phyloP scores from a whole-genome alignment of 2,329 filamentous ascomycete genomes.

The Xylaria sp. region DNA sequence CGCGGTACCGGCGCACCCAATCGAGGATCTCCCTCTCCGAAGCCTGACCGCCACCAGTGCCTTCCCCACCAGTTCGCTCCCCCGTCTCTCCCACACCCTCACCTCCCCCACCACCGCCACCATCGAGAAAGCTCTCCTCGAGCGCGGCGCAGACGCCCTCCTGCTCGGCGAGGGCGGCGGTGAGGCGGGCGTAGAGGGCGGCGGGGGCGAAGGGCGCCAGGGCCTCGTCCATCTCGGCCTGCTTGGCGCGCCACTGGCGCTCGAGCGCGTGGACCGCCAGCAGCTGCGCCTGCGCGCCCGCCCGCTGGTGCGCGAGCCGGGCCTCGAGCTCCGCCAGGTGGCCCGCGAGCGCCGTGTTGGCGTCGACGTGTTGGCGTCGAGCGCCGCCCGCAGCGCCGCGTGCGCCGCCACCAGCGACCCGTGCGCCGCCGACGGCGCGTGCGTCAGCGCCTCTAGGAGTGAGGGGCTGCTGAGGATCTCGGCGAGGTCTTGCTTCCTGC shows the following conservation, averaged over 20 bases:
- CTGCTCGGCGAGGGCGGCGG: constrained; percentile 78
- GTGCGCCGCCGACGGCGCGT: constrained; percentile 68
- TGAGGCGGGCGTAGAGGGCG: constrained; percentile 80
- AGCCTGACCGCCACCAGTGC: constrained; percentile 48
- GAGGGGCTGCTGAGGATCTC: constrained; percentile 65
- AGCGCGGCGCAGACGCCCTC: constrained; percentile 77
- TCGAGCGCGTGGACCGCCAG: constrained; percentile 84
- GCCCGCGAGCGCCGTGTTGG: constrained; percentile 72
- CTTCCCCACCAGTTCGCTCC: constrained; percentile 28
- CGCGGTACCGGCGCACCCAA: constrained; percentile 80
- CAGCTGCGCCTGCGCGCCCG: constrained; percentile 76
- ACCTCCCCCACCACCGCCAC: constrained; percentile 36
- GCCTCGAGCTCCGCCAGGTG: constrained; percentile 64
- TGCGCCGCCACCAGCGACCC: constrained; percentile 70
- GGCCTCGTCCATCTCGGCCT: constrained; percentile 84
- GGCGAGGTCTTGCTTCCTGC: constrained; percentile 77
- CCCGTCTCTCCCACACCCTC: constrained; percentile 33
- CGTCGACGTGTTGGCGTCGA: constrained; percentile 73
- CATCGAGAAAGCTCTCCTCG: constrained; percentile 90
- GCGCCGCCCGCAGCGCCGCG: constrained; percentile 62
- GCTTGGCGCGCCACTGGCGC: constrained; percentile 87
- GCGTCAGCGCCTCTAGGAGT: constrained; percentile 75
- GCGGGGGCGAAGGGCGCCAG: constrained; percentile 84
- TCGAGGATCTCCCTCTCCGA: constrained; percentile 83
- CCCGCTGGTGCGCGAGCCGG: constrained; percentile 62